Evolutionary conservation across 108 stramenopile genomes (phyloP).

Genomic region (Skeletonema potamos): DNA sequence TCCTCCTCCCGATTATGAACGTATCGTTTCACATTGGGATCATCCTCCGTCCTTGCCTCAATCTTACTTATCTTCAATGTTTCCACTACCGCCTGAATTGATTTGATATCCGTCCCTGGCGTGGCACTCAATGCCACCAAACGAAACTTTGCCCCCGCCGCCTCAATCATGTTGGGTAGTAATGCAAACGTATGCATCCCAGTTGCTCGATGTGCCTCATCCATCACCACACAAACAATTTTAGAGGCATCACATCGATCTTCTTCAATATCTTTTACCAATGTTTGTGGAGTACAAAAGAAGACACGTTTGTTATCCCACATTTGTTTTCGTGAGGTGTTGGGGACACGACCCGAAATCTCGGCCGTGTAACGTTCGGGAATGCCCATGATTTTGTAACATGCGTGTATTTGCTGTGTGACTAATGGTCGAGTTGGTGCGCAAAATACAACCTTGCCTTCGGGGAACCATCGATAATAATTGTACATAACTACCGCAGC

Average conservation of each 20-base stretch:
- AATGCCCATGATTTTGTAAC: conserved; percentile 71
- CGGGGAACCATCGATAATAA: conserved; percentile 88
- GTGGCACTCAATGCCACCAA: conserved; percentile 93
- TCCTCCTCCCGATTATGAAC: conserved; percentile 76
- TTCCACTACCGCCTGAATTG: conserved; percentile 76
- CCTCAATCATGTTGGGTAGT: conserved; percentile 52
- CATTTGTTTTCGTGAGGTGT: conserved; percentile 40
- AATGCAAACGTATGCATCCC: conserved; percentile 89
- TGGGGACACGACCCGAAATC: conserved; percentile 54
- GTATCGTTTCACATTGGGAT: conserved; percentile 78
- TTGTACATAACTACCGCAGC: conserved; percentile 99
- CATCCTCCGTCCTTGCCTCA: conserved; percentile 84
- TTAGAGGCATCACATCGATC: conserved; percentile 46
- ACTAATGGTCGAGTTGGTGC: conserved; percentile 97
- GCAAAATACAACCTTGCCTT: conserved; percentile 69
- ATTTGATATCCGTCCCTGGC: conserved; percentile 89
- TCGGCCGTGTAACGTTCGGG: conserved; percentile 78
- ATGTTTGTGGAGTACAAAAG: conserved; percentile 97
- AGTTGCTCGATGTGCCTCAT: conserved; percentile 95
- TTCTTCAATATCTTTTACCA: conserved; percentile 86
- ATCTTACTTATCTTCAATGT: conserved; percentile 68
- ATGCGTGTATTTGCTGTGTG: conserved; percentile 93
- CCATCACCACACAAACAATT: conserved; percentile 92
- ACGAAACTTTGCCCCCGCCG: conserved; percentile 65
- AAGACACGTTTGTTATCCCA: conserved; percentile 87